Percentiles rank a stretch among this genome's conserved stretches.
Conservation (phyloP, 2,329 filamentous ascomycete species). For the Hypoxylon sp. region DNA sequence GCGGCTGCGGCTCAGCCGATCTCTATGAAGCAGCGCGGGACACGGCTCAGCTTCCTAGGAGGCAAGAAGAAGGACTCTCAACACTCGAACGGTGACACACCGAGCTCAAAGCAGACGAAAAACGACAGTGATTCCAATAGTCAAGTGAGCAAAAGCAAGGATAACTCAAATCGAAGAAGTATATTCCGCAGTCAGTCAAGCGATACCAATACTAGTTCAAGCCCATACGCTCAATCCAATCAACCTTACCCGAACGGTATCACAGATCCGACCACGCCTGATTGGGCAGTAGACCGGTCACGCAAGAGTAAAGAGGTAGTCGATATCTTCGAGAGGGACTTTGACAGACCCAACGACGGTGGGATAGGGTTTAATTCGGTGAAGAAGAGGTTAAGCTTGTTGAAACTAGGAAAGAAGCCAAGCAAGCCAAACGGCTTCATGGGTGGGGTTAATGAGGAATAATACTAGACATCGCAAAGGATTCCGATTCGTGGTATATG, state of each 20-base stretch:
- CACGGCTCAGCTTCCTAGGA: constrained; percentile 71
- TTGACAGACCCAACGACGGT: constrained; percentile 54
- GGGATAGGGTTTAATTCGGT: constrained; percentile 70
- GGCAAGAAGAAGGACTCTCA: constrained; percentile 64
- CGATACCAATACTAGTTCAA: constrained; percentile 49
- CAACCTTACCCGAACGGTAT: constrained; percentile 45
- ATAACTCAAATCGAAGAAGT: constrained; percentile 59
- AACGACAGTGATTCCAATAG: constrained; percentile 54
- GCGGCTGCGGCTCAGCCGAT: constrained; percentile 66
- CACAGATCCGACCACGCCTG: constrained; percentile 39
- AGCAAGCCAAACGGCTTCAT: constrained; percentile 69
- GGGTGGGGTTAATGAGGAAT: constrained; percentile 71
- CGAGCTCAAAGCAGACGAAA: constrained; percentile 48
- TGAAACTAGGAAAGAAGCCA: constrained; percentile 80
- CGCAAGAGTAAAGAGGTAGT: constrained; percentile 53
- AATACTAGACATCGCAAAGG: constrained; percentile 45
- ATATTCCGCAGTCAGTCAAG: constrained; percentile 62
- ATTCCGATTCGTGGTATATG: constrained; percentile 19
- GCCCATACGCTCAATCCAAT: constrained; percentile 38
- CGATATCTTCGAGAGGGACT: constrained; percentile 50
- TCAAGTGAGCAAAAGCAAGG: constrained; percentile 55
- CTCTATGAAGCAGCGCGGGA: constrained; percentile 66
- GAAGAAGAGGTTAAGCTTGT: constrained; percentile 82
- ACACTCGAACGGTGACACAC: constrained; percentile 49
- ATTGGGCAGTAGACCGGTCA: constrained; percentile 46